Conservation (phyloP, 768 basidiomycete genomes). For the Mycena alexandri region DNA sequence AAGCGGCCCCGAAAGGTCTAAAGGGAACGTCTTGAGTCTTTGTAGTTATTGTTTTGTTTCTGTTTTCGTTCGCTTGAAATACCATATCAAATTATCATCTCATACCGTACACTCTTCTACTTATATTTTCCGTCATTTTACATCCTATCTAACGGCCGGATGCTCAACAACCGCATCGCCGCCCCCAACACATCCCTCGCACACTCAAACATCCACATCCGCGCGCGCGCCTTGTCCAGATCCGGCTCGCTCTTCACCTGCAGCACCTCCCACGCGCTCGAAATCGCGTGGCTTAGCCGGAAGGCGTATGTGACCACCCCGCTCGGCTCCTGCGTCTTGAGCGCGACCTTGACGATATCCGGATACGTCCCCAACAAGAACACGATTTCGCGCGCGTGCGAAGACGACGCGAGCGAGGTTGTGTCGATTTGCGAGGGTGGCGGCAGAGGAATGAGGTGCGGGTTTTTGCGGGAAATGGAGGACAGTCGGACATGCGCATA, state of each 20-base stretch:
- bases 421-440: slow-evolving; percentile 76
- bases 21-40: slow-evolving; percentile 4
- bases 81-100: slow-evolving; percentile 6
- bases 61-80: slow-evolving; percentile 10
- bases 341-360: slow-evolving; percentile 88
- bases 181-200: slow-evolving; percentile 91
- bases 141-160: slow-evolving; percentile 95
- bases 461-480: slow-evolving; percentile 93
- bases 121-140: slow-evolving; percentile 47
- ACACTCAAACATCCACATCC: slow-evolving; percentile 90
- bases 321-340: slow-evolving; percentile 89
- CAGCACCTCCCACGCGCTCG: slow-evolving; percentile 92
- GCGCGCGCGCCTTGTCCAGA: slow-evolving; percentile 80
- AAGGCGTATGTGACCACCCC: slow-evolving; percentile 93
- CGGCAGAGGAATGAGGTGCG: slow-evolving; percentile 84
- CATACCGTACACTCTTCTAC: neutral
- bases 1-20: slow-evolving; percentile 65
- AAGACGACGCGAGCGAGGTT: slow-evolving; percentile 72
- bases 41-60: slow-evolving; percentile 12
- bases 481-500: slow-evolving; percentile 95
- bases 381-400: slow-evolving; percentile 85
- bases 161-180: slow-evolving; percentile 89
- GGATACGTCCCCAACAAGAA: slow-evolving; percentile 93
- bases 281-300: slow-evolving; percentile 88
- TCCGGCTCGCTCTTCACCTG: slow-evolving; percentile 89